Evolutionary conservation across 495 filamentous ascomycete species (phyloP).

Genomic region (Bacidia rubella): DNA sequence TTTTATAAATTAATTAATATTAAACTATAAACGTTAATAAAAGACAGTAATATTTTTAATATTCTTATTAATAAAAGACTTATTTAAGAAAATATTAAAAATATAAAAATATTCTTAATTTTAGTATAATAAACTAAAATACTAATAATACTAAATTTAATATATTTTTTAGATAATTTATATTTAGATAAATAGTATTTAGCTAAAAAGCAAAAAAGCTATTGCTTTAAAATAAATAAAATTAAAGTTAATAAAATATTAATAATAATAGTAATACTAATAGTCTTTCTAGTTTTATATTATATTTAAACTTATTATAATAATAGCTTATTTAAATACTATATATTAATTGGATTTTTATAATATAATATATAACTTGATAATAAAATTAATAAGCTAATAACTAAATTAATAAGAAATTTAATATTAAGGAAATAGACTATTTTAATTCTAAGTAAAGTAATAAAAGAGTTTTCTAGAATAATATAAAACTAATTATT

Average conservation of each 20-base stretch:
- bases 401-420: neutral
- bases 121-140: neutral
- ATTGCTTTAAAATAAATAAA: too few species aligned
- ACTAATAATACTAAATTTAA: neutral
- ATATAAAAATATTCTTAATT: neutral
- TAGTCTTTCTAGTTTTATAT: too few species aligned
- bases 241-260: too few species aligned
- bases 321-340: neutral
- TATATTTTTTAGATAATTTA: neutral
- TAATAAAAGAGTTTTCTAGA: neutral
- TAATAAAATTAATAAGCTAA: neutral
- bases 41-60: too few species aligned
- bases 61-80: neutral
- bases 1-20: neutral
- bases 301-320: too few species aligned
- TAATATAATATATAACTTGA: neutral
- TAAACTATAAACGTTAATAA: neutral
- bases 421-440: neutral
- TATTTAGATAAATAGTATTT: slow-evolving; percentile 1
- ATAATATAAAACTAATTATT: neutral
- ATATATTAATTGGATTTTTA: neutral
- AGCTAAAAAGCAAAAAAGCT: neutral
- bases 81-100: neutral
- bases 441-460: neutral
- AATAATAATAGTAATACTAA: too few species aligned